Percentiles rank a stretch among this genome's conserved stretches.
These are phyloP conservation scores for Fusarium denticulatum DNA, from an alignment of 2,329 filamentous ascomycete species.

Conservation along the genomic window DNA sequence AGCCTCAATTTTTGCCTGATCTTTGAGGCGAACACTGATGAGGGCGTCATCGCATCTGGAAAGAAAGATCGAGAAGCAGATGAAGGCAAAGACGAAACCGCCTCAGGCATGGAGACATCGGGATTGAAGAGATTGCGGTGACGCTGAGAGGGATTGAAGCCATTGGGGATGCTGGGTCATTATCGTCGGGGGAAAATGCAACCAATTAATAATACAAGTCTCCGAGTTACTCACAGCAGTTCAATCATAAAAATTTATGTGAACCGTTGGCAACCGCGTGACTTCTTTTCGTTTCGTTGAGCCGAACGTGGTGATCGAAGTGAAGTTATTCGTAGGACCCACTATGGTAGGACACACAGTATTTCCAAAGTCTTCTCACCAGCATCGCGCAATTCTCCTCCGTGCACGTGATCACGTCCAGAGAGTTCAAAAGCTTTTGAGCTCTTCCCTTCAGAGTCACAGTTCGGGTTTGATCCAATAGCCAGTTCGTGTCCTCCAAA, in stretches of 20 bases:
- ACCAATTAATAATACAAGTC: neutral
- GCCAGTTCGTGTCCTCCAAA: neutral
- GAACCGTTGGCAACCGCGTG: neutral
- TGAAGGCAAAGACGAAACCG: too few species aligned
- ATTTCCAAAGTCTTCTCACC: neutral
- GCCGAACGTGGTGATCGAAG: neutral
- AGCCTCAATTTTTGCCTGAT: neutral
- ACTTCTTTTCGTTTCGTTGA: neutral
- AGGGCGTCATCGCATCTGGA: neutral
- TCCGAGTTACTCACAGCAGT: neutral
- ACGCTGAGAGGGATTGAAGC: neutral
- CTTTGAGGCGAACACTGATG: neutral
- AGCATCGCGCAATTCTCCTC: neutral
- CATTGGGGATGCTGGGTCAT: neutral
- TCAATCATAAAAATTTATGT: neutral
- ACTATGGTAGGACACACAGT: neutral
- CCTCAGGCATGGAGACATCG: neutral
- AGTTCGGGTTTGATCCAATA: neutral
- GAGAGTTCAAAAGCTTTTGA: fast-evolving
- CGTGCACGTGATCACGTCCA: too few species aligned
- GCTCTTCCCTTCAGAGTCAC: too few species aligned
- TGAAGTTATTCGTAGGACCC: neutral
- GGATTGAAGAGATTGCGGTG: too few species aligned
- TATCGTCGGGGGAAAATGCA: neutral
- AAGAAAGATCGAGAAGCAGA: neutral